Conservation (phyloP, 257 asterid genomes). For the Rubia yunnanensis region DNA sequence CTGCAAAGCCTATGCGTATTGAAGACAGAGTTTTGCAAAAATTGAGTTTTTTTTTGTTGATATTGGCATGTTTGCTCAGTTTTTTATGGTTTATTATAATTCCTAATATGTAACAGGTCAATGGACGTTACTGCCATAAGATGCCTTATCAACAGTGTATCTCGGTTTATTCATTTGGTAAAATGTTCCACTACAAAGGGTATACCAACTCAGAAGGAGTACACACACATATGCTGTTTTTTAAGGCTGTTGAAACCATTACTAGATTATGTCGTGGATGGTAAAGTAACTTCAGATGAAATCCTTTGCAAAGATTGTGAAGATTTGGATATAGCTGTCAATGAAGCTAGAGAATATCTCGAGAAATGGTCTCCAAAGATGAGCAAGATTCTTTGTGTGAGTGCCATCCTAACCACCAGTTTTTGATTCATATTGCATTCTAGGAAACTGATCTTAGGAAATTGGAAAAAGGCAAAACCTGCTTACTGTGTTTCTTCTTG, state of each 20-base stretch:
- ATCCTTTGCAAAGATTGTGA: slow-evolving; percentile 50
- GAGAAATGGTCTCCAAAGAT: slow-evolving; percentile 84
- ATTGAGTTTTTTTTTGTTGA: not conserved
- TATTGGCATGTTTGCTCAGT: not conserved
- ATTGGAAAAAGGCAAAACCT: not conserved
- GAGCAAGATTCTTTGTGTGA: slow-evolving; percentile 90
- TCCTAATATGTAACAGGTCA: slow-evolving; percentile 32
- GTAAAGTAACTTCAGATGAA: slow-evolving; percentile 39
- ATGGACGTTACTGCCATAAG: slow-evolving; percentile 68
- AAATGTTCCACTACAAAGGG: slow-evolving; percentile 45
- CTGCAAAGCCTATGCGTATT: not conserved
- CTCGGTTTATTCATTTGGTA: slow-evolving; percentile 84
- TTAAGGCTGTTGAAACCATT: slow-evolving; percentile 67
- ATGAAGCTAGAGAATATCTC: slow-evolving; percentile 78
- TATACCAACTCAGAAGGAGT: slow-evolving; percentile 66
- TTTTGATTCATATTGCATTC: not conserved
- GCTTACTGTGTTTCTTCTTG: not conserved
- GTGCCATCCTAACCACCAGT: slow-evolving; percentile 16
- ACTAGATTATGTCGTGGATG: slow-evolving; percentile 49
- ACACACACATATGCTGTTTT: slow-evolving; percentile 35
- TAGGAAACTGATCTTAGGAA: slow-evolving; percentile 3
- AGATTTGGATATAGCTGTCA: slow-evolving; percentile 65
- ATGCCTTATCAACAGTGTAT: slow-evolving; percentile 78
- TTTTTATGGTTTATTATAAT: not conserved
- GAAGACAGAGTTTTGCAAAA: not conserved